Conservation (phyloP, 73 alveolate genomes). For the Tetrahymena elliotti region DNA sequence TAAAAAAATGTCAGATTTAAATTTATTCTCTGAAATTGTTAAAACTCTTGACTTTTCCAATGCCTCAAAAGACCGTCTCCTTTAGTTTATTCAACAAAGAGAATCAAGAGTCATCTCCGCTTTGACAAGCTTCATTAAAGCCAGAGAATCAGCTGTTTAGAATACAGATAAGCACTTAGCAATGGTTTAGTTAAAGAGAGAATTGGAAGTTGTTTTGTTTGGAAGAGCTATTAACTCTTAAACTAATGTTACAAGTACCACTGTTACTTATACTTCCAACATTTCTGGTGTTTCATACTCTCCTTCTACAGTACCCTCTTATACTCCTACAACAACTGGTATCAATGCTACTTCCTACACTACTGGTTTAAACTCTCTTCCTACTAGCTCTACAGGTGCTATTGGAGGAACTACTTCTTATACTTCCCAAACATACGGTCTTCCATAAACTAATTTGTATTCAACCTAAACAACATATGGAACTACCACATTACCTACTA, state of each 20-base stretch:
- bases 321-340: background rate
- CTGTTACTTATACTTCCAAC: background rate
- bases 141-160: background rate
- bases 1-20: background rate
- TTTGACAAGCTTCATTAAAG: background rate
- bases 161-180: background rate
- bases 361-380: background rate
- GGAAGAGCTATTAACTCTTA: background rate
- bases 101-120: background rate
- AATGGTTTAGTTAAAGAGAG: background rate
- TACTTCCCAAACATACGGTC: background rate
- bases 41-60: background rate
- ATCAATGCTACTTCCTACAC: background rate
- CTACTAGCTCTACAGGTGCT: background rate
- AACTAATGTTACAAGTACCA: background rate
- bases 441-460: background rate
- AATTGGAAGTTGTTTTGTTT: background rate
- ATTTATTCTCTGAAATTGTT: background rate
- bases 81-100: background rate
- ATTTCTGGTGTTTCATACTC: background rate
- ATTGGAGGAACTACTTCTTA: background rate
- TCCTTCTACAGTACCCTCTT: background rate
- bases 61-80: background rate
- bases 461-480: background rate
- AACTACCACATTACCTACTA: background rate